A percentile compares a stretch with the other conserved stretches of the same genome.
phyloP scores from a whole-genome alignment of 768 basidiomycete species.

The Tricholoma bakamatsutake region DNA sequence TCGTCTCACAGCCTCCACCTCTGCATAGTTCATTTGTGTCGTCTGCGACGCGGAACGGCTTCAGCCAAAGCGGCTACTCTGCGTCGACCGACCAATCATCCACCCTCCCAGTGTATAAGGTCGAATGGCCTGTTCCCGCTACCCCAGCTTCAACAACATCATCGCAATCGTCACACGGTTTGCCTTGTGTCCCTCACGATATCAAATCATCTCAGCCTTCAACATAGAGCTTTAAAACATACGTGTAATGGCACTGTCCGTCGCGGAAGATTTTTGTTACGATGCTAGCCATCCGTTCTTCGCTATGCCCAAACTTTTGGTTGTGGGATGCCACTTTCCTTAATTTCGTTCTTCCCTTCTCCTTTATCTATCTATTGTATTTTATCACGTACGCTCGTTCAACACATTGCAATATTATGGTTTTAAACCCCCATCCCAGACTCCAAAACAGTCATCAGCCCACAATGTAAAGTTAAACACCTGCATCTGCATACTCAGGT shows the following conservation, averaged over 20 bases:
- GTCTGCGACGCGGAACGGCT: neutral
- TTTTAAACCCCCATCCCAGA: too few species aligned
- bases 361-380: neutral
- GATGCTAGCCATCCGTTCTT: neutral
- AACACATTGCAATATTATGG: neutral
- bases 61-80: neutral
- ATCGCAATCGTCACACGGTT: neutral
- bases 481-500: too few species aligned
- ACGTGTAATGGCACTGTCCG: neutral
- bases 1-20: neutral
- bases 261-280: neutral
- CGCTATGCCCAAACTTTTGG: neutral
- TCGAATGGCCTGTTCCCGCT: neutral
- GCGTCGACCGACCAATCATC: neutral
- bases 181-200: neutral
- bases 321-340: neutral
- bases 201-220: constrained; percentile 1
- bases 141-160: neutral
- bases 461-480: too few species aligned
- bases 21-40: neutral
- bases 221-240: neutral
- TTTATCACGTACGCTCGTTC: neutral
- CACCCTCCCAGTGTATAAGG: neutral
- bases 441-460: too few species aligned
- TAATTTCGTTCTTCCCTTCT: neutral